Conservation (phyloP, 2,329 filamentous ascomycete genomes). For the Penicillium sp. region DNA sequence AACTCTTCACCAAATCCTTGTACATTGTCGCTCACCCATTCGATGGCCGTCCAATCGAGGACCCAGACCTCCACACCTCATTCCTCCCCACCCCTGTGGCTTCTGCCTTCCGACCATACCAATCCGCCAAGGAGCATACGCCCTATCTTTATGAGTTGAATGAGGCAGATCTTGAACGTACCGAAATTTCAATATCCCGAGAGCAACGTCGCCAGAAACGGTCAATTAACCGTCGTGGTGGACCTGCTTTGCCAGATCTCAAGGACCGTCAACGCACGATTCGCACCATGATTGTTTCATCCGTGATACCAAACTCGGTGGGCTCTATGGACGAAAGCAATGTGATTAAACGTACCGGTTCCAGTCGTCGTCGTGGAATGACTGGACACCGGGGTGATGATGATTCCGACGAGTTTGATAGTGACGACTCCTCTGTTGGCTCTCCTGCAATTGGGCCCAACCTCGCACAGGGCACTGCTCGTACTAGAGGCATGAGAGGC, state of each 20-base stretch:
- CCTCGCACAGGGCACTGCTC: slow-evolving; percentile 67
- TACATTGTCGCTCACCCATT: slow-evolving; percentile 94
- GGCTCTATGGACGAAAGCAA: slow-evolving; percentile 77
- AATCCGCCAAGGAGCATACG: slow-evolving; percentile 89
- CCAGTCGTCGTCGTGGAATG: slow-evolving; percentile 58
- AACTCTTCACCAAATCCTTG: slow-evolving; percentile 88
- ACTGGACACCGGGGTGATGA: slow-evolving; percentile 60
- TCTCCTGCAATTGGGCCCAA: slow-evolving; percentile 77
- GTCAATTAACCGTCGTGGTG: slow-evolving; percentile 88
- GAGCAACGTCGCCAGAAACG: slow-evolving; percentile 94
- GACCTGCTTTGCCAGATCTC: slow-evolving; percentile 89
- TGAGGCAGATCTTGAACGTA: slow-evolving; percentile 83
- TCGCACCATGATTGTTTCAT: slow-evolving; percentile 86
- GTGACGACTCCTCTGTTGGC: slow-evolving; percentile 80
- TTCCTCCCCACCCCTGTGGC: slow-evolving; percentile 83
- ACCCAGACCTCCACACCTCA: slow-evolving; percentile 79
- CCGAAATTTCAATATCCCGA: slow-evolving; percentile 87
- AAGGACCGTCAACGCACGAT: slow-evolving; percentile 93
- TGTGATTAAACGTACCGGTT: slow-evolving; percentile 75
- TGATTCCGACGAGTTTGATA: slow-evolving; percentile 88
- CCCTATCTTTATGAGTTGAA: slow-evolving; percentile 93
- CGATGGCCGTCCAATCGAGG: slow-evolving; percentile 88
- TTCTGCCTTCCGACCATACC: slow-evolving; percentile 81
- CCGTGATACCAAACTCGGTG: slow-evolving; percentile 84
- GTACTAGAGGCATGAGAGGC: slow-evolving; percentile 84